Conservation (phyloP, 495 filamentous ascomycete genomes). For the Melanomma pulvis-pyrius region DNA sequence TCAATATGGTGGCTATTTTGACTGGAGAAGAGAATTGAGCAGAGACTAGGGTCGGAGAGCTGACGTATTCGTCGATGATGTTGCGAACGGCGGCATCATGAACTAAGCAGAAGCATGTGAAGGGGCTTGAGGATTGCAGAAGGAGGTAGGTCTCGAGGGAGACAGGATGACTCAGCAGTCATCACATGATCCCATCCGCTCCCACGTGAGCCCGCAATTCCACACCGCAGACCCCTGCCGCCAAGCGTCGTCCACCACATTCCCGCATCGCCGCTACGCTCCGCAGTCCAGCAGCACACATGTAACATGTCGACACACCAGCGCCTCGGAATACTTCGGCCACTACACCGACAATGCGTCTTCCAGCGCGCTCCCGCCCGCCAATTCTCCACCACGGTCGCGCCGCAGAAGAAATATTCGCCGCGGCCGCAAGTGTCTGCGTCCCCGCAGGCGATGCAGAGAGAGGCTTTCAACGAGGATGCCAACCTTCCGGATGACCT, state of each 20-base stretch:
- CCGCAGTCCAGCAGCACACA: not conserved
- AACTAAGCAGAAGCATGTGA: too few relatives aligned
- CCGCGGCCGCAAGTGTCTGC: not conserved
- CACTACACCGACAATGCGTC: not conserved
- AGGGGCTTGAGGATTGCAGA: too few relatives aligned
- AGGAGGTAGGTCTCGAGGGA: too few relatives aligned
- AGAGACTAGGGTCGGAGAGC: too few relatives aligned
- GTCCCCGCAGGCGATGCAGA: not conserved
- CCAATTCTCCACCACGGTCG: constrained; percentile 3
- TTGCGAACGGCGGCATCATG: too few relatives aligned
- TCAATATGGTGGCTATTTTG: too few relatives aligned
- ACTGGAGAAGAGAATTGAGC: too few relatives aligned
- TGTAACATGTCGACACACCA: constrained; percentile 13
- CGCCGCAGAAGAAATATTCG: not conserved
- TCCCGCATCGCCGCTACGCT: not conserved
- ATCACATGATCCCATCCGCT: too few relatives aligned
- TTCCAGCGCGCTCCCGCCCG: not conserved
- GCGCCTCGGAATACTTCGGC: constrained; percentile 6
- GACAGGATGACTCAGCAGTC: too few relatives aligned
- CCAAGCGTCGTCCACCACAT: not conserved
- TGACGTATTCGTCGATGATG: too few relatives aligned
- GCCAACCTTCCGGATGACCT: not conserved
- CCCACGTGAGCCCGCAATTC: not conserved
- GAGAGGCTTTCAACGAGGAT: not conserved
- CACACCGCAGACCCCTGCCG: not conserved